Conservation (phyloP, 441 rosid species). For the Biscutella laevigata region DNA sequence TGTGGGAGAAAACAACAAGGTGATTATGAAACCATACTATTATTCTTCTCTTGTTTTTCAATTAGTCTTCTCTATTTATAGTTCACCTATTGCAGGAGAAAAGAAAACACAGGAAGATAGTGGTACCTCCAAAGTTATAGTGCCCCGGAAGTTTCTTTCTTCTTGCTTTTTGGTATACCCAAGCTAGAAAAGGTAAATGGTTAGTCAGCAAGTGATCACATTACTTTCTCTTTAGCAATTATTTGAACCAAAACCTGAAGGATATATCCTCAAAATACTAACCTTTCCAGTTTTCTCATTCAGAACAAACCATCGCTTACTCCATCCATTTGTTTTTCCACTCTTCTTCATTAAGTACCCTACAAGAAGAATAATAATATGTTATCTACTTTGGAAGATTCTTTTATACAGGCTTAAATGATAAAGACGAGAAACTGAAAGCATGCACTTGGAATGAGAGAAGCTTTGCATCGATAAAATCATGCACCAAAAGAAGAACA, state of each 20-base stretch:
- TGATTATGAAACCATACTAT: not conserved
- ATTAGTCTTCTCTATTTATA: not conserved
- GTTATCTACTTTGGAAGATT: conserved; percentile 9
- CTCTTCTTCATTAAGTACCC: conserved; percentile 82
- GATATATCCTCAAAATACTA: conserved; percentile 18
- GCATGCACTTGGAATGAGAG: not conserved
- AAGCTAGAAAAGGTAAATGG: conserved; percentile 45
- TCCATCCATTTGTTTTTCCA: conserved; percentile 88
- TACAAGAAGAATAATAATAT: conserved; percentile 21
- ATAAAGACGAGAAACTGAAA: no score
- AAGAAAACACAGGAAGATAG: conserved; percentile 15
- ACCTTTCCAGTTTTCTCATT: conserved; percentile 98
- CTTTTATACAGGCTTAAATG: conserved; percentile 5
- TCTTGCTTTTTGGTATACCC: conserved; percentile 96
- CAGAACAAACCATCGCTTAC: conserved; percentile 91
- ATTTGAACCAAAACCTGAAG: conserved; percentile 2
- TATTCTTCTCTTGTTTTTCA: not conserved
- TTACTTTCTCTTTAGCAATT: not conserved
- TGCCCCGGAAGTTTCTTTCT: conserved; percentile 89
- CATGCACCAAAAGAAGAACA: not conserved
- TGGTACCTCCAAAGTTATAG: conserved; percentile 79
- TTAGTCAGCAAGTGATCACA: conserved; percentile 1
- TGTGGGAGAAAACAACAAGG: not conserved
- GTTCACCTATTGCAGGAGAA: not conserved
- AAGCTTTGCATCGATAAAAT: conserved; percentile 2